Evolutionary conservation across 805 yeast genomes (phyloP).

Genomic region (Citeromyces nyonsensis): DNA sequence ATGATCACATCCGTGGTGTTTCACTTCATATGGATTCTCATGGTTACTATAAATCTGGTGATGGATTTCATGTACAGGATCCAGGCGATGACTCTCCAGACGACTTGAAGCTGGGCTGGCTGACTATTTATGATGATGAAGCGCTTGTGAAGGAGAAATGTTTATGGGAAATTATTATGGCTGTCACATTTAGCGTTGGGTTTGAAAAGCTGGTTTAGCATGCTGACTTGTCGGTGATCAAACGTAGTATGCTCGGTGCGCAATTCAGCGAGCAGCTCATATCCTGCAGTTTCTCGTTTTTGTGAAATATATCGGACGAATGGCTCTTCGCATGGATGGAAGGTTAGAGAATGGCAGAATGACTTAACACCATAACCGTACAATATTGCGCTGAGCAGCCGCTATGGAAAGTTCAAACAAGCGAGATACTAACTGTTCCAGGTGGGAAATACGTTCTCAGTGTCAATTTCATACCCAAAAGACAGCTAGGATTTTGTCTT

Average conservation of each 20-base stretch:
- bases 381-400: too few species aligned
- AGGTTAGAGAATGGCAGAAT: too few species aligned
- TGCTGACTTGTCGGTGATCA: not conserved
- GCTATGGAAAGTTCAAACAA: too few species aligned
- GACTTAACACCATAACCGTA: too few species aligned
- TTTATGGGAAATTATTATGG: conserved; percentile 38
- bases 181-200: conserved; percentile 36
- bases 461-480: too few species aligned
- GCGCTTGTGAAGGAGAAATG: conserved; percentile 14
- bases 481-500: too few species aligned
- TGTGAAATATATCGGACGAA: too few species aligned
- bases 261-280: too few species aligned
- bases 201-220: conserved; percentile 14
- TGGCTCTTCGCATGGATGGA: not conserved
- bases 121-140: conserved; percentile 38
- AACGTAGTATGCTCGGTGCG: not conserved
- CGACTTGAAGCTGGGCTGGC: conserved; percentile 48
- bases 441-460: too few species aligned
- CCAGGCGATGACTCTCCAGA: conserved; percentile 50
- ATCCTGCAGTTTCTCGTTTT: too few species aligned
- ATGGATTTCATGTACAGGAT: conserved; percentile 31
- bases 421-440: too few species aligned
- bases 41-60: conserved; percentile 29
- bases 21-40: not conserved
- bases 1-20: not conserved